Percentiles rank a stretch among this genome's conserved stretches.
Conservation (phyloP, 2,329 filamentous ascomycete species). For the Neofusicoccum parvum region DNA sequence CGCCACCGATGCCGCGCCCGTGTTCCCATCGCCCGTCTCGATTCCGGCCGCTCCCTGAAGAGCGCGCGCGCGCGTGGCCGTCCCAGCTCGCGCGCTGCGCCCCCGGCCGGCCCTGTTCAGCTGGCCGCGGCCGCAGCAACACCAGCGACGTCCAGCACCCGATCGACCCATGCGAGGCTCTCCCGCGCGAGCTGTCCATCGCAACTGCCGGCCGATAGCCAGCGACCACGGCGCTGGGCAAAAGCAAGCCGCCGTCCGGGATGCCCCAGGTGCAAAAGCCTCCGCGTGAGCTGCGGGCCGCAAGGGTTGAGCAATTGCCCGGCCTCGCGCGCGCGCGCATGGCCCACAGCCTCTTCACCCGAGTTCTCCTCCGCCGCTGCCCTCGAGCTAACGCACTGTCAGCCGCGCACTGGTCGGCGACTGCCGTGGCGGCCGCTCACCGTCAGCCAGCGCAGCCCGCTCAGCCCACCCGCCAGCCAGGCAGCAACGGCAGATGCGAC, state of each 20-base stretch:
- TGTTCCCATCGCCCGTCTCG: not conserved
- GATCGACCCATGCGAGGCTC: not conserved
- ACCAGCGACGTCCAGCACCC: not conserved
- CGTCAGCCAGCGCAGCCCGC: not conserved
- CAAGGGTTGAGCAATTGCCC: not conserved
- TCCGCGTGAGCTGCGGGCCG: not conserved
- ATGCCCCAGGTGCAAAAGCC: not conserved
- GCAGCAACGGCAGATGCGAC: not conserved
- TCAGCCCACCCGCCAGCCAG: not conserved
- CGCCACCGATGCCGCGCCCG: constrained; percentile 7
- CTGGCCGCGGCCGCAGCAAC: not conserved
- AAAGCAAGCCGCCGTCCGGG: not conserved
- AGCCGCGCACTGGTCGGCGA: constrained; percentile 4
- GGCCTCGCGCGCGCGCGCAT: not conserved
- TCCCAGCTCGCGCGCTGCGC: not conserved
- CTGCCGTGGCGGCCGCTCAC: constrained; percentile 1
- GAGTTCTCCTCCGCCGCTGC: not conserved
- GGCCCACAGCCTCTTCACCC: not conserved
- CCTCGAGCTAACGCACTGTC: constrained; percentile 5
- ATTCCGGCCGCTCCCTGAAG: not conserved
- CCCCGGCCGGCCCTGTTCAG: not conserved
- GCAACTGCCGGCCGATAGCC: not conserved
- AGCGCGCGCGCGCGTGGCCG: not conserved
- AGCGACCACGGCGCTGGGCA: not conserved
- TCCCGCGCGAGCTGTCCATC: not conserved